Evolutionary conservation across 306 rosid genomes (phyloP), one percentile per base, ranked within the genome.

Genomic region (Malus asiatica): DNA sequence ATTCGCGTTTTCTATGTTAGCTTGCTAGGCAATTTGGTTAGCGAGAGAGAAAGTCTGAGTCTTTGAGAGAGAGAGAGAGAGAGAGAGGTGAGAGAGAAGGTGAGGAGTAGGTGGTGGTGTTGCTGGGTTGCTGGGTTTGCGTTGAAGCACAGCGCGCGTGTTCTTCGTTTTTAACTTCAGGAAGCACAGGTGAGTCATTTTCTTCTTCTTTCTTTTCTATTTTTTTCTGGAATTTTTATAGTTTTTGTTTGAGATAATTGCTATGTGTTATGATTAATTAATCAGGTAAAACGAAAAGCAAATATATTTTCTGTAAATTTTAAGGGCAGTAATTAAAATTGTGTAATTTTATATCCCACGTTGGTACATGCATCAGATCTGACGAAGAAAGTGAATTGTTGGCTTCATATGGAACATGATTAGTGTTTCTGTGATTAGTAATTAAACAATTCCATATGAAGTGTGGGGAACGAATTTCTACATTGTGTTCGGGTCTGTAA

Each of bases 401-500:
- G 70, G 63, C 68, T 73, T 59, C 55, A 30, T 52, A 70, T 72
- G 38, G 46, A 12, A 22, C 63, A 22, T 58, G 63, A 10, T 74
- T 51, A 63, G 18, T 78, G 23, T 71, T 53, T 44, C 22, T 55
- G 66, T 57, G 25, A 70, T 7, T 71, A 20, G 64, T 53, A 48
- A n/a, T 53, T 71, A 57, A 22, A 44, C 52, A 18, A n/a, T 18
- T 27, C 3, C 3, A 45, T 29, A 62, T 45, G 11, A 44, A 53
- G 61, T 38, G 66, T 71, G 10, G 42, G 57, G 83, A 67, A 40
- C 60, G 22, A 69, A 78, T 84, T 75, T 86, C 70, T 88, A 29
- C 86, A 27, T 83, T 81, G 84, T 86, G 84, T 82, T 86, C 90
- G 84, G 84, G 74, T 83, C 81, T 90, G 94, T 91, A 84, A 93